A percentile compares a stretch with the other conserved stretches of the same genome.
Evolutionary conservation across 805 yeast genomes (phyloP).

Genomic region (Pichia paraexigua): DNA sequence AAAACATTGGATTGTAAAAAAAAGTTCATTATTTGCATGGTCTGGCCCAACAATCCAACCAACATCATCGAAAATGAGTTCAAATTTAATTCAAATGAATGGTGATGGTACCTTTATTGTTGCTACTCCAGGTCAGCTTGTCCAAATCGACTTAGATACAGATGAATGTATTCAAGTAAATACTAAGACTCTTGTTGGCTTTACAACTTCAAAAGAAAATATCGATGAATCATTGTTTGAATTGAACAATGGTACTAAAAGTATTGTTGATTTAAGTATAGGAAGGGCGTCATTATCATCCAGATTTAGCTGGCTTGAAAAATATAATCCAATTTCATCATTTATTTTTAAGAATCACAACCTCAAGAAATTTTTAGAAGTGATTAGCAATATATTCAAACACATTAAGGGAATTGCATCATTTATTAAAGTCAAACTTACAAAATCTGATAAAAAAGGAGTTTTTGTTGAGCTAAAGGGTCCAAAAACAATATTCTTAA

Average conservation of each 20-base stretch:
- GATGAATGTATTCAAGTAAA: constrained; percentile 33
- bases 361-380: neutral
- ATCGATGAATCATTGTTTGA: constrained; percentile 2
- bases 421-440: neutral
- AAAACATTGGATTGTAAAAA: constrained; percentile 31
- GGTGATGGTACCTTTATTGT: constrained; percentile 37
- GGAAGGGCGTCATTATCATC: constrained; percentile 13
- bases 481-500: constrained; percentile 25
- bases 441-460: constrained; percentile 9
- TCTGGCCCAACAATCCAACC: constrained; percentile 25
- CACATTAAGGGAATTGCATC: neutral
- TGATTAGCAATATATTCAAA: neutral
- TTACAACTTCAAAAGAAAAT: constrained; percentile 11
- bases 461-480: constrained; percentile 24
- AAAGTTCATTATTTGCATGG: constrained; percentile 38
- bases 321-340: neutral
- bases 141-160: constrained; percentile 29
- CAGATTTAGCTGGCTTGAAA: constrained; percentile 3
- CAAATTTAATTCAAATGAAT: constrained; percentile 11
- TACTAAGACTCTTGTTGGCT: constrained; percentile 35
- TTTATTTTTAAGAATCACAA: neutral
- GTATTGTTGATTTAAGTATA: constrained; percentile 20
- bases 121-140: constrained; percentile 32
- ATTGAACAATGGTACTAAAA: constrained; percentile 10
- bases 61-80: neutral